phyloP scores from a whole-genome alignment of 2,329 filamentous ascomycete species.

The Xylaria sp. region DNA sequence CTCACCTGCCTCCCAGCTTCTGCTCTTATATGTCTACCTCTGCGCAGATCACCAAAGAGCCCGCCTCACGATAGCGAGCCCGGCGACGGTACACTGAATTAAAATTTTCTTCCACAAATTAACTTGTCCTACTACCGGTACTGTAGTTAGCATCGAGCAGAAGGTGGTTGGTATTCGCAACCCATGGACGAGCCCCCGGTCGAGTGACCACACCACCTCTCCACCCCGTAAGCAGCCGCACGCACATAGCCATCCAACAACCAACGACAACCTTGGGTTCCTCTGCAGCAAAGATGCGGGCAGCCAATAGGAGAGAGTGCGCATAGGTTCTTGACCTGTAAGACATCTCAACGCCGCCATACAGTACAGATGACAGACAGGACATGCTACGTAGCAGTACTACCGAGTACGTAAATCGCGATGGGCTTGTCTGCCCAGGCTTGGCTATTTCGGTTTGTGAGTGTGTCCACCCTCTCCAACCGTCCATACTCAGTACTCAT shows the following conservation, averaged over 20 bases:
- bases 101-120: neutral
- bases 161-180: neutral
- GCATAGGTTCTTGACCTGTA: slow-evolving; percentile 4
- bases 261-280: slow-evolving; percentile 1
- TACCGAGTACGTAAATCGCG: too few species aligned
- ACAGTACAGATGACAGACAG: neutral
- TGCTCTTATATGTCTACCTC: neutral
- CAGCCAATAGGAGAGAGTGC: slow-evolving; percentile 12
- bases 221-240: slow-evolving; percentile 12
- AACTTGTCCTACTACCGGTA: neutral
- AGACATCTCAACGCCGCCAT: slow-evolving; percentile 15
- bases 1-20: too few species aligned
- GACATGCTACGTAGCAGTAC: neutral
- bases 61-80: neutral
- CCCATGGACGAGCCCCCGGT: neutral
- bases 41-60: neutral
- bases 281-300: slow-evolving; percentile 6
- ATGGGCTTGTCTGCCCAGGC: slow-evolving; percentile 12
- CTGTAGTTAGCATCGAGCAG: neutral
- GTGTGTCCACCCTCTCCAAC: slow-evolving; percentile 5
- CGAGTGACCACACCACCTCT: slow-evolving; percentile 6
- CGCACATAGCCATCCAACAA: slow-evolving; percentile 1
- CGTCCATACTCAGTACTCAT: neutral
- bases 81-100: neutral
- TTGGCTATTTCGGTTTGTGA: slow-evolving; percentile 10